Percentiles rank a stretch among this genome's conserved stretches.
These are phyloP conservation scores for Aspergillus sp. DNA, from an alignment of 2,329 filamentous ascomycete genomes.

Conservation along the genomic window DNA sequence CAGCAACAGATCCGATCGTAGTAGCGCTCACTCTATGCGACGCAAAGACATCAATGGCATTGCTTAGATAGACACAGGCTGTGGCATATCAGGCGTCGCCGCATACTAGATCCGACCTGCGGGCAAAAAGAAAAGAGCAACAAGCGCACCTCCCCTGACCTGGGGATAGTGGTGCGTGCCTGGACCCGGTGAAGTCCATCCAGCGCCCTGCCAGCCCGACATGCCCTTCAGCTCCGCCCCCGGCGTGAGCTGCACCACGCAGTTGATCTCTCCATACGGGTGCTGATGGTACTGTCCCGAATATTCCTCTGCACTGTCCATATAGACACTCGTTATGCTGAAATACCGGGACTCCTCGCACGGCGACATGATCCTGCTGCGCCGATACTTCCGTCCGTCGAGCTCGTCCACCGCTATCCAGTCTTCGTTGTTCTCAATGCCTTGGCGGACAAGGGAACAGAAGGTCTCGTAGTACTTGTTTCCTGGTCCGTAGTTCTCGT, in stretches of 20 bases:
- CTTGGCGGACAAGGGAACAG: slow-evolving; percentile 36
- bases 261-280: slow-evolving; percentile 57
- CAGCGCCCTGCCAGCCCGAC: slow-evolving; percentile 55
- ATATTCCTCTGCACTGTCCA: slow-evolving; percentile 51
- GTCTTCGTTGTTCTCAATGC: slow-evolving; percentile 38
- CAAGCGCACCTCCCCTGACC: slow-evolving; percentile 48
- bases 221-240: slow-evolving; percentile 54
- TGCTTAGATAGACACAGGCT: neutral
- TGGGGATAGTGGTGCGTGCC: slow-evolving; percentile 59
- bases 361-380: slow-evolving; percentile 48
- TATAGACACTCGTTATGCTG: slow-evolving; percentile 58
- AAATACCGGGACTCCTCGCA: slow-evolving; percentile 49
- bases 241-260: slow-evolving; percentile 51
- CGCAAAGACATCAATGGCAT: no score
- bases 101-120: slow-evolving; percentile 47
- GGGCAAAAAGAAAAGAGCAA: slow-evolving; percentile 56
- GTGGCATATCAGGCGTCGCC: neutral
- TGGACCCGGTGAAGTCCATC: slow-evolving; percentile 55
- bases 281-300: slow-evolving; percentile 54
- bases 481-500: slow-evolving; percentile 44
- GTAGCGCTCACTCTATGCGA: no score
- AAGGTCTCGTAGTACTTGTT: slow-evolving; percentile 45
- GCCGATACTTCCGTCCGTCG: slow-evolving; percentile 47
- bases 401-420: slow-evolving; percentile 47
- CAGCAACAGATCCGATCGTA: no score